A percentile compares a stretch with the other conserved stretches of the same genome.
These are phyloP conservation scores for Incumbomyces lentus DNA, from an alignment of 2,329 filamentous ascomycete genomes.

Conservation along the genomic window DNA sequence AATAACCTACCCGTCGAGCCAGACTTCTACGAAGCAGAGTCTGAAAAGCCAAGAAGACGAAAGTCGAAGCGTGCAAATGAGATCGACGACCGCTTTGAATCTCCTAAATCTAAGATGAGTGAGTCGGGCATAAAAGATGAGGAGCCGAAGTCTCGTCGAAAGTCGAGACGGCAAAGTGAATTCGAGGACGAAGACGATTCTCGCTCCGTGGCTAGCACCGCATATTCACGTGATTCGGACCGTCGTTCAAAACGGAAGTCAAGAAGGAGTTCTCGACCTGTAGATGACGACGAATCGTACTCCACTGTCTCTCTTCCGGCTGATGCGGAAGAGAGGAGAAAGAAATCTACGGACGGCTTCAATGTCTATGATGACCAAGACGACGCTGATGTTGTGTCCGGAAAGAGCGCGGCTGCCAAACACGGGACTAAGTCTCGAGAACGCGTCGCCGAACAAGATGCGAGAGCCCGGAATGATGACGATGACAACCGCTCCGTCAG, in stretches of 20 bases:
- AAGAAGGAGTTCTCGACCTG: slow-evolving; percentile 21
- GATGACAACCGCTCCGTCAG: slow-evolving; percentile 11
- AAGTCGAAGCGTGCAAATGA: slow-evolving; percentile 14
- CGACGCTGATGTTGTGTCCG: slow-evolving; percentile 22
- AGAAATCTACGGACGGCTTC: slow-evolving; percentile 22
- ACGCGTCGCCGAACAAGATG: slow-evolving; percentile 21
- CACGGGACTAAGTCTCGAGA: slow-evolving; percentile 22
- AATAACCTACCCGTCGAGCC: background rate
- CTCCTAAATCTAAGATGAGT: slow-evolving; percentile 5
- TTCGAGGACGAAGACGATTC: slow-evolving; percentile 17
- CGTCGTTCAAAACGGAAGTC: slow-evolving; percentile 26
- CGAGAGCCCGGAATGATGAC: slow-evolving; percentile 17
- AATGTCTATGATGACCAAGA: slow-evolving; percentile 14
- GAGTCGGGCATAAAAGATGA: background rate
- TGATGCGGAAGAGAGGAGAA: slow-evolving; percentile 24
- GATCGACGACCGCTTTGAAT: slow-evolving; percentile 15
- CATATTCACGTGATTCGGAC: slow-evolving; percentile 19
- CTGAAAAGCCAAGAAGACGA: slow-evolving; percentile 1
- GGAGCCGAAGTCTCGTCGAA: slow-evolving; percentile 8
- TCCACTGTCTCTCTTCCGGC: slow-evolving; percentile 28
- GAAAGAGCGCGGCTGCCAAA: slow-evolving; percentile 23
- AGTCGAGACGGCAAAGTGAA: slow-evolving; percentile 14
- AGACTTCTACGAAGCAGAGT: slow-evolving; percentile 4
- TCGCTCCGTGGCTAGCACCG: slow-evolving; percentile 21
- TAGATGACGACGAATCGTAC: slow-evolving; percentile 27